Conservation (phyloP, 805 yeast species). For the Monosporozyma yasuniensis region DNA sequence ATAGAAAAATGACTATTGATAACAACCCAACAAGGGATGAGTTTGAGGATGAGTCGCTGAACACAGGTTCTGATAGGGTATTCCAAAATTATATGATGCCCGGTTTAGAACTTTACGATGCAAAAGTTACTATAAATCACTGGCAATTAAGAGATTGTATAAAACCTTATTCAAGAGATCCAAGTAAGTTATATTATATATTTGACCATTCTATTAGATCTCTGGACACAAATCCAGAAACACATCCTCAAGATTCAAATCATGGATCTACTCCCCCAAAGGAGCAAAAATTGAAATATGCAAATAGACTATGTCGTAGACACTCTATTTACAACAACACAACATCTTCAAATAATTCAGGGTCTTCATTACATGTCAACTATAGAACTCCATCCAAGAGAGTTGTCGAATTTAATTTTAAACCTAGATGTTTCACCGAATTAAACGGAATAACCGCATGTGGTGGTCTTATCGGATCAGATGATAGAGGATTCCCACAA, state of each 20-base stretch:
- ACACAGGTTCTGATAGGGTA: slow-evolving; percentile 24
- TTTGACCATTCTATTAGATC: slow-evolving; percentile 43
- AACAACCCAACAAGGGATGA: slow-evolving; percentile 6
- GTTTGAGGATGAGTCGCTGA: slow-evolving; percentile 18
- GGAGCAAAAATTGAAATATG: not conserved
- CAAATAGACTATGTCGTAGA: not conserved
- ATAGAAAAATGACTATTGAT: slow-evolving; percentile 5
- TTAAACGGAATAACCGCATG: slow-evolving; percentile 44
- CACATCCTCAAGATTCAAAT: not conserved
- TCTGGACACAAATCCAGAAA: slow-evolving; percentile 30
- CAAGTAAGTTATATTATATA: slow-evolving; percentile 49
- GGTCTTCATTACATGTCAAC: slow-evolving; percentile 3
- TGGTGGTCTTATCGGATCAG: slow-evolving; percentile 42
- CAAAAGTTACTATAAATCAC: slow-evolving; percentile 35
- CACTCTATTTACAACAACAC: not conserved
- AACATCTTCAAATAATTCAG: not conserved
- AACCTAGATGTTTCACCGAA: slow-evolving; percentile 64
- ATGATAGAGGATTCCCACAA: slow-evolving; percentile 25
- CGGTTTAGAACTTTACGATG: slow-evolving; percentile 24
- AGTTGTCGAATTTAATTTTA: slow-evolving; percentile 46
- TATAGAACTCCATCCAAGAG: slow-evolving; percentile 24
- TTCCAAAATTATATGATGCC: slow-evolving; percentile 29
- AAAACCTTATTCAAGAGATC: slow-evolving; percentile 37
- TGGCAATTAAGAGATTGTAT: slow-evolving; percentile 82
- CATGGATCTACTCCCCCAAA: not conserved